A percentile compares a stretch with the other conserved stretches of the same genome.
phyloP scores from a whole-genome alignment of 352 stramenopile genomes.

The Peronospora belbahrii region DNA sequence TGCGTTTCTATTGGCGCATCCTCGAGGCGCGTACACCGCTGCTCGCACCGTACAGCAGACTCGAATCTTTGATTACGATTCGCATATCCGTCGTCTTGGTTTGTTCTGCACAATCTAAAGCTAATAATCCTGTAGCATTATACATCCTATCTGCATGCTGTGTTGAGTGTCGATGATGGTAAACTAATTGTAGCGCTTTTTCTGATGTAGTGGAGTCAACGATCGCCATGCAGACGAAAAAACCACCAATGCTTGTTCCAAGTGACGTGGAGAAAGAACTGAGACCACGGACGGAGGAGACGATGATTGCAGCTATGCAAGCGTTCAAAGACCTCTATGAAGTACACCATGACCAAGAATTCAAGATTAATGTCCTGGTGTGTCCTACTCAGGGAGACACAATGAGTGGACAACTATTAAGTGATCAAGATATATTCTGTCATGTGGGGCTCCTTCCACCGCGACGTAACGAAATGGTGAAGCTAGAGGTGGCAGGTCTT shows the following conservation, averaged over 20 bases:
- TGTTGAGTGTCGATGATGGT: too few species aligned
- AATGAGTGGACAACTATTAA: constrained; percentile 12
- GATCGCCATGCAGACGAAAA: constrained; percentile 45
- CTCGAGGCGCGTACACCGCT: constrained; percentile 64
- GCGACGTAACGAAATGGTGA: constrained; percentile 51
- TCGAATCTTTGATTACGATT: constrained; percentile 74
- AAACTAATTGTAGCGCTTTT: background rate
- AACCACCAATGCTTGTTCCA: constrained; percentile 8
- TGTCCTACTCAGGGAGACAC: constrained; percentile 28
- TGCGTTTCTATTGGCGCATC: constrained; percentile 50
- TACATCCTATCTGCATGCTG: too few species aligned
- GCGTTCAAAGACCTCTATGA: constrained; percentile 44
- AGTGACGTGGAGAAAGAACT: constrained; percentile 37
- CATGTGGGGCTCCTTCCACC: constrained; percentile 66
- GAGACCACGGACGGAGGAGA: constrained; percentile 48
- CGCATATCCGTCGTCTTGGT: constrained; percentile 71
- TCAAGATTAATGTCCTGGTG: constrained; percentile 79
- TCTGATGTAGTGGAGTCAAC: constrained; percentile 57
- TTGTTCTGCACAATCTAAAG: too few species aligned
- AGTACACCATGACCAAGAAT: constrained; percentile 47
- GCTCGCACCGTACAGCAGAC: constrained; percentile 68
- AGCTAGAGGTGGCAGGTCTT: constrained; percentile 57
- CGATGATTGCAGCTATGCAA: constrained; percentile 59
- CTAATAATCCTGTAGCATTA: too few species aligned
- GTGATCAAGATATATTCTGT: constrained; percentile 52